Evolutionary conservation across 371 early-diverging fungal genomes (phyloP), one percentile per base, ranked within the genome.

Genomic region (Mortierella sp.): DNA sequence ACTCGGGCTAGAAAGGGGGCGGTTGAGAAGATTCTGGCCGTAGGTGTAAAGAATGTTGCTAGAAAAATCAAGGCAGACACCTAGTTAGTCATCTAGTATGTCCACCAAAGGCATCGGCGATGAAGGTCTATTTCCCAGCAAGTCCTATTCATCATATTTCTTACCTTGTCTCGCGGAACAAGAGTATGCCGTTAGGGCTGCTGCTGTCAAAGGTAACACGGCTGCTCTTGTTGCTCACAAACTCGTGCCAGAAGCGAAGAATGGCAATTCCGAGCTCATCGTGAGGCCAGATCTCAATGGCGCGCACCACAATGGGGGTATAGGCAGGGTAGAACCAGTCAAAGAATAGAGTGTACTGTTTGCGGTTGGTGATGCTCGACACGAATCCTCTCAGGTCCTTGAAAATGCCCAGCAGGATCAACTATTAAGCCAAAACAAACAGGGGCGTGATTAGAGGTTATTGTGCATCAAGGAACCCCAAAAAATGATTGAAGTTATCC

Each of bases 161-260:
- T 75, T 91, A 91, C 84, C 96, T 96, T 2, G 96, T 94, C 86
- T 97, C 95, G 53, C 96, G 92, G 88, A 98, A 98, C n/a, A 97
- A 89, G 43, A 98, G 88, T 46, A 98, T 96, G 40, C 97, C 97
- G 76, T 96, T 95, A 1, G 97, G 90, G 11, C 97, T 96, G 13
- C 96, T 94, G 50, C 94, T 88, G 43, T 97, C 97, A 90, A 97
- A 97, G 59, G 90, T 93, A 46, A 97, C 88, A 61, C 98, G 92
- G 83, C 96, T 95, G 71, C 93, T 91, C 79, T 92, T 92, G 88
- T 97, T 98, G 73, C 91, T 90, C 19, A 92, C 94, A 88, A 97
- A 94, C 87, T 97, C 98, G 10, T 90, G 81, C 82, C 93, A 92
- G 76, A 97, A 95, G 75, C 93, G 94, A 57, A 97, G 89, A 37